Percentiles rank a stretch among this genome's conserved stretches.
phyloP scores from a whole-genome alignment of 2,329 filamentous ascomycete genomes.

The Penicillium sp. region DNA sequence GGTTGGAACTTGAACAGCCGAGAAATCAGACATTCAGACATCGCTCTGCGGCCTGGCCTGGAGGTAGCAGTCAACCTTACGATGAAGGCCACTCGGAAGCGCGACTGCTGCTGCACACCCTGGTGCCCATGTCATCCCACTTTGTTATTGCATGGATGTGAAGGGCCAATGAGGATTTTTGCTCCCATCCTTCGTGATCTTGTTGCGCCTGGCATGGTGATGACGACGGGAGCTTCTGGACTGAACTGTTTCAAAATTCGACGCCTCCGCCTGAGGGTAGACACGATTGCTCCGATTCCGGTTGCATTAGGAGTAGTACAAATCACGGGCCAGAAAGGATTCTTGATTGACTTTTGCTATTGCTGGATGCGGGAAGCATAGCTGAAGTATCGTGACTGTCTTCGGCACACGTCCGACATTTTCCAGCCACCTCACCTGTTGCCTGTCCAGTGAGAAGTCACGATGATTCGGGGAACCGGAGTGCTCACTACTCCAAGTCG shows the following conservation, averaged over 20 bases:
- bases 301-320: slow-evolving; percentile 6
- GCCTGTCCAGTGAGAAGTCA: too few species aligned
- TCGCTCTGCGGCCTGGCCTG: not conserved
- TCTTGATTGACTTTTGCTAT: slow-evolving; percentile 17
- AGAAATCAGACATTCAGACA: not conserved
- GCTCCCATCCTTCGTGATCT: not conserved
- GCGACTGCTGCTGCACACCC: not conserved
- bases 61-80: not conserved
- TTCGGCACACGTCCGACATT: slow-evolving; percentile 30
- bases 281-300: not conserved
- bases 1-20: not conserved
- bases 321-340: slow-evolving; percentile 26
- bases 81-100: slow-evolving; percentile 2
- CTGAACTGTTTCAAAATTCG: slow-evolving; percentile 4
- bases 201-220: not conserved
- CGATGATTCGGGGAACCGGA: too few species aligned
- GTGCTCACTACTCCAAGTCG: not conserved
- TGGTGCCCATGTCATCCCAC: slow-evolving; percentile 2
- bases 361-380: slow-evolving; percentile 28
- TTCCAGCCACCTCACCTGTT: slow-evolving; percentile 19
- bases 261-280: not conserved
- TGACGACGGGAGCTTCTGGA: not conserved
- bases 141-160: not conserved
- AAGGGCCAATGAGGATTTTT: slow-evolving; percentile 7
- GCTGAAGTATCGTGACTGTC: slow-evolving; percentile 21